Percentiles rank a stretch among this genome's conserved stretches.
Conservation (phyloP, 495 filamentous ascomycete species). For the Trichoderma erinaceum region DNA sequence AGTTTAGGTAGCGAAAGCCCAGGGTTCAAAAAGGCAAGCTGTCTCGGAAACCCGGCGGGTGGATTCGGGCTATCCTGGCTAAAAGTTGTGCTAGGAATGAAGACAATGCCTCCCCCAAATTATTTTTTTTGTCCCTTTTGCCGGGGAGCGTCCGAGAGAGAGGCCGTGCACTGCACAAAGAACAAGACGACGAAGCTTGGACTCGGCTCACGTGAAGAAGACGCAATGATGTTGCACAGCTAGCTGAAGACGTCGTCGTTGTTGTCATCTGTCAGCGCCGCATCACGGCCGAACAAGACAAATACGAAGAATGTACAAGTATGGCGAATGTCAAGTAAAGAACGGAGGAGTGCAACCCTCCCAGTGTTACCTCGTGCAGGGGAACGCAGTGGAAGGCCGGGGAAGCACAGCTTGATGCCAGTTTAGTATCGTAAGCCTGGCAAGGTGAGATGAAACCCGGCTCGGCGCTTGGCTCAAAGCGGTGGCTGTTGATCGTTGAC, state of each 20-base stretch:
- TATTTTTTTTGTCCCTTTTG: neutral
- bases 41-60: neutral
- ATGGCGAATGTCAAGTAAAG: neutral
- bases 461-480: too few relatives aligned
- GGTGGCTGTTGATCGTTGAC: too few relatives aligned
- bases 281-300: neutral
- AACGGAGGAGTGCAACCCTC: neutral
- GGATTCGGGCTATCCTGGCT: neutral
- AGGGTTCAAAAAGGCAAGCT: neutral
- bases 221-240: neutral
- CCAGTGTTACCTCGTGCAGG: neutral
- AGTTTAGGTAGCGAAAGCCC: neutral
- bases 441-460: neutral
- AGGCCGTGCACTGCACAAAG: neutral
- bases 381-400: neutral
- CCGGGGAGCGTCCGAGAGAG: slow-evolving; percentile 3
- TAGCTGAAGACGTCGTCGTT: neutral
- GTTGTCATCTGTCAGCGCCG: neutral
- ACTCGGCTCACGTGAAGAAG: neutral
- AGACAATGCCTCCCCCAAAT: slow-evolving; percentile 4
- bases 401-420: neutral
- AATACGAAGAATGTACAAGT: neutral
- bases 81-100: neutral
- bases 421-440: neutral
- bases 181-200: neutral